Evolutionary conservation across 257 asterid genomes (phyloP), one percentile per base, ranked within the genome.

Genomic region (Prunella vulgaris): DNA sequence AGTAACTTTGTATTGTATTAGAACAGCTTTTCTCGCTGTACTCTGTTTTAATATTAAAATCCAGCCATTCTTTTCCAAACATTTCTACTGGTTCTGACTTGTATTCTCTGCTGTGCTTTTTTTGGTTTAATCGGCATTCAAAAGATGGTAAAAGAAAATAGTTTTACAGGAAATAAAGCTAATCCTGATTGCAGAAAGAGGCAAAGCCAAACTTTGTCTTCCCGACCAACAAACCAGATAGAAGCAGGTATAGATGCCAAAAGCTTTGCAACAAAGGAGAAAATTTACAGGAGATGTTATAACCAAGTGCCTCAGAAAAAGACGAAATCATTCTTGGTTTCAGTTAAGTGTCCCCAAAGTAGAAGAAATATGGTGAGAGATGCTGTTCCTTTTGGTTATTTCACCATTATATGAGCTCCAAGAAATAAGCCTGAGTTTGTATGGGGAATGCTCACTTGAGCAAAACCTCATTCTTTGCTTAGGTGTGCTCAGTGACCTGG

Each of bases 401-500:
- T 81, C 85, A 15, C 85, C 79, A 38, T 76, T 83, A 65, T 73
- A 77, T 10, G 91, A 80, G 60, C 68, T 81, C 84, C 86, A 84
- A 7, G 92, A 73, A 52, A 90, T 79, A 68, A 84, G 76, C 76
- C 77, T 73, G 80, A 77, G 72, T 70, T 77, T 86, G 79, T 75
- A 40, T 0, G 92, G 96, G 57, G 96, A 89, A 74, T 75, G 79
- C 21, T 82, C 90, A 25, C 80, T 90, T 5, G 87, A 80, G 20
- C 64, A 81, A 48, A 85, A 68, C 60, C 78, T 60, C 51, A 86
- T 77, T 37, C 92, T 83, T 70, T 89, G 98, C 76, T 74, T 89
- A 1, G 96, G 96, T 32, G 89, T 86, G 88, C 96, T 92, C 40
- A 81, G 72, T 6, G 96, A 92, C 57, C 95, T 86, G 5, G 82